These are phyloP conservation scores for Pichia sp. DNA, from an alignment of 1,139 yeast species.

Conservation along the genomic window DNA sequence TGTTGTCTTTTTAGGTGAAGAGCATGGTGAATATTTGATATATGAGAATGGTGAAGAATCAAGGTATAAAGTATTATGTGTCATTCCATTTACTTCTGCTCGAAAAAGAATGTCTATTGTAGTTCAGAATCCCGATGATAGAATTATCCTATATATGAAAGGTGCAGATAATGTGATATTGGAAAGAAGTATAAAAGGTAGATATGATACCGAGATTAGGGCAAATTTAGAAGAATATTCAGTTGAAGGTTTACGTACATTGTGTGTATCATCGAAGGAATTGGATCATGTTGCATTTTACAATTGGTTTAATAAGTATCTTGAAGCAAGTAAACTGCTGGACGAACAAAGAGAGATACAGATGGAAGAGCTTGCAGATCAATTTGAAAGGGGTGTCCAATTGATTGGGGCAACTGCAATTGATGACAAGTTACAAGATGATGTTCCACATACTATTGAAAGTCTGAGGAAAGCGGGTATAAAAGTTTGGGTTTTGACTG, in stretches of 20 bases:
- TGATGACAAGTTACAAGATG: slow-evolving; percentile 91
- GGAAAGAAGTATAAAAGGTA: slow-evolving; percentile 22
- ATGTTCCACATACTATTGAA: slow-evolving; percentile 91
- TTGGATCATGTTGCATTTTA: slow-evolving; percentile 27
- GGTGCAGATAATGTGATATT: slow-evolving; percentile 55
- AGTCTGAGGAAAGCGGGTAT: slow-evolving; percentile 87
- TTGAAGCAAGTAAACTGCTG: slow-evolving; percentile 42
- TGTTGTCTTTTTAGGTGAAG: slow-evolving; percentile 41
- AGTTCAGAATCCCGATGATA: slow-evolving; percentile 38
- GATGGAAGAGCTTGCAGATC: slow-evolving; percentile 70
- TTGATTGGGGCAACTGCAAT: slow-evolving; percentile 95
- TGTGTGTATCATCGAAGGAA: slow-evolving; percentile 43
- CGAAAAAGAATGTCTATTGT: slow-evolving; percentile 58
- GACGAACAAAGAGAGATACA: slow-evolving; percentile 64
- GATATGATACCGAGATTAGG: slow-evolving; percentile 22
- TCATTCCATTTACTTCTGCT: slow-evolving; percentile 49
- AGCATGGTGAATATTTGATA: slow-evolving; percentile 29
- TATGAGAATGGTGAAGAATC: slow-evolving; percentile 20
- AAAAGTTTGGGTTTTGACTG: slow-evolving; percentile 94
- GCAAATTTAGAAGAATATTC: slow-evolving; percentile 44
- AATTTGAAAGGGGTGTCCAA: slow-evolving; percentile 66
- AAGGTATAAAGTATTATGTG: slow-evolving; percentile 40
- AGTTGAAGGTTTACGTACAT: slow-evolving; percentile 52
- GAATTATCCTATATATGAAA: slow-evolving; percentile 35
- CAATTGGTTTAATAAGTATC: slow-evolving; percentile 39